Percentiles rank a stretch among this genome's conserved stretches.
phyloP scores from a whole-genome alignment of 306 rosid genomes.

The Casuarina equisetifolia region DNA sequence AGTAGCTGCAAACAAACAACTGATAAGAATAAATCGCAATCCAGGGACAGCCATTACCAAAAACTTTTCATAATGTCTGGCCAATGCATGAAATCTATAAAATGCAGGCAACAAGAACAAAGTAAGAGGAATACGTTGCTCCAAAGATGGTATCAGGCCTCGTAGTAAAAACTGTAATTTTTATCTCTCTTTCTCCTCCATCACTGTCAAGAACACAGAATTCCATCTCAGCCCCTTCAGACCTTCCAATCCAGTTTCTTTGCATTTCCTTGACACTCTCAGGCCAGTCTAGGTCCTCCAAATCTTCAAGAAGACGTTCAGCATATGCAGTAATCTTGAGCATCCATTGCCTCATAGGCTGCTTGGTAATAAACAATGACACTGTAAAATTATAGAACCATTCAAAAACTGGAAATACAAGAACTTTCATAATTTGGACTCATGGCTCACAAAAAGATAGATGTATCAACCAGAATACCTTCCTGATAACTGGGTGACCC shows the following conservation, averaged over 20 bases:
- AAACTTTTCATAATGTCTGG: neutral
- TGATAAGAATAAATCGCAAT: conserved; percentile 13
- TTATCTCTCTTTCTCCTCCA: conserved; percentile 65
- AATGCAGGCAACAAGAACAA: conserved; percentile 28
- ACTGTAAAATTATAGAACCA: conserved; percentile 77
- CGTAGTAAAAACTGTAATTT: conserved; percentile 79
- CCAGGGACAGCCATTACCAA: neutral
- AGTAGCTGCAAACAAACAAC: conserved; percentile 60
- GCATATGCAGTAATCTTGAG: conserved; percentile 99
- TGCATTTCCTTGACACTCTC: conserved; percentile 98
- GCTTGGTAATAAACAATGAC: conserved; percentile 91
- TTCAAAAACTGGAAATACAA: conserved; percentile 44
- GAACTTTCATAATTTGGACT: conserved; percentile 21
- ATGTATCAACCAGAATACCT: conserved; percentile 42
- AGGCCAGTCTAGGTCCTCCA: conserved; percentile 94
- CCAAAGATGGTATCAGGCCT: conserved; percentile 98
- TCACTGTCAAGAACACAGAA: conserved; percentile 65
- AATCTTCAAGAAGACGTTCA: conserved; percentile 94
- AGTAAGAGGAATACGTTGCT: conserved; percentile 74
- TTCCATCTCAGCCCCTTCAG: conserved; percentile 95
- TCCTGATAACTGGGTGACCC: conserved; percentile 91
- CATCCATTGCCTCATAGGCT: conserved; percentile 99
- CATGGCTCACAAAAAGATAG: conserved; percentile 17
- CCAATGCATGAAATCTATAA: conserved; percentile 22
- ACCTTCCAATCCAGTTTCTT: conserved; percentile 98